Base-by-base conservation (phyloP, 106 monocot species). In the Allium cepa region DNA sequence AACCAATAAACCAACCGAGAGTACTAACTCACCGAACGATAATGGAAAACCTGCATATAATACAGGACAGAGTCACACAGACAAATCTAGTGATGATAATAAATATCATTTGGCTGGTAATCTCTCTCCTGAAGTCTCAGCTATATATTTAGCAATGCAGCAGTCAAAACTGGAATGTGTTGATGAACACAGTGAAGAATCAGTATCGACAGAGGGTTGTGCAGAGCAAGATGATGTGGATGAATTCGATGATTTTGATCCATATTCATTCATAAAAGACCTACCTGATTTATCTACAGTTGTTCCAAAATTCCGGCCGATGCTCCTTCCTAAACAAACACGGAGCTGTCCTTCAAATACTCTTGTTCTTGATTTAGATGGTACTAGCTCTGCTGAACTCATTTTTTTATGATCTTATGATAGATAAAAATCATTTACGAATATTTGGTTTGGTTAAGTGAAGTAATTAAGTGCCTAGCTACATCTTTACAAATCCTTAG, bases 331-430 rank as follows among this genome's bases (percentile, higher is more conserved):
- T 0, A 99, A 90, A 67, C 86, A 99, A 67, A 99, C 99, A 61
- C 84, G 99, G 87, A 99, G 99, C 73, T 99, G 99, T 59, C 99
- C 99, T 58, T 73, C 83, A 74, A 93, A 84, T 45, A 99, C 88
- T 11, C 99, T 99, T 73, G 99, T 99, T 75, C 64, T 99, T 53
- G 99, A 99, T 81, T 79, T 99, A 60, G 99, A 99, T 81, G 99
- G 99, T 99, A 92, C 60, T 18, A 4, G 36, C 36, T 36, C 36
- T 5, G 36, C 36, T 36, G 36, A 36, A 36, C 36, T 36, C 36
- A 36, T 4, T 36, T 36, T 36, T 5, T 4, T 36, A 36, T 4
- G 36, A 36, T 36, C 36, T 36, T 36, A 2, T 36, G 36, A 36
- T 36, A 36, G 5, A 36, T 36, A 36, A 36, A 36, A 36, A 36